Base-by-base conservation (phyloP, 2,329 filamentous ascomycete genomes). In the Gnomoniopsis smithogilvyi region DNA sequence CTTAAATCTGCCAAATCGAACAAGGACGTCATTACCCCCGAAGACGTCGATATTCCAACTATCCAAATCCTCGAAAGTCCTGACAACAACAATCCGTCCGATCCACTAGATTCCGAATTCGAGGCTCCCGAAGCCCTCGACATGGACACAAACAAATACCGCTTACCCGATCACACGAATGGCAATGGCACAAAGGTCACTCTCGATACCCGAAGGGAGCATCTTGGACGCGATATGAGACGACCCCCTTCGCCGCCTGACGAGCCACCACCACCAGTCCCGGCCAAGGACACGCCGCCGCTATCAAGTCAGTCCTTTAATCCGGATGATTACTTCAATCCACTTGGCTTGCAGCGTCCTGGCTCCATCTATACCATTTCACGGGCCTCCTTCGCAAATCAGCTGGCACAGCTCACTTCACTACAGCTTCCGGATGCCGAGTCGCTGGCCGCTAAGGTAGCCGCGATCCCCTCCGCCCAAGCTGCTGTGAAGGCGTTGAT, bases 361-460 rank as follows among this genome's bases (percentile, higher is more conserved):
- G 90, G 90, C 46, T 98, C 94, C 38, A 92, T 98, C 65, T 97
- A 96, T 74, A 96, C 95, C 1, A 83, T 99, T 60, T 96, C 92
- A 2, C 86, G 94, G 48, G 90, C 89, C 36, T 97, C 94, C 7
- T 96, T 99, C 72, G 91, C 92, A 63, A 96, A 91, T 67, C 95
- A 98, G 73, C 85, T 98, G 55, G 91, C 91, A 51, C 92, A 97
- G 72, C 80, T 99, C 64, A 98, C 93, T 0, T 92, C 92, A 19
- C 87, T 98, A 59, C 89, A 92, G 67, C 82, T 98, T 2, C 95
- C 95, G 1, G 89, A 96, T 71, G 91, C 94, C 54, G 87, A 88
- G 47, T 88, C 91, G 0, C 80, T 99, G 22, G 91, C 92, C 30
- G 89, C 87, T 63, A 91, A 89, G 68, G 92, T 99, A 51, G 85